Evolutionary conservation across 2,329 filamentous ascomycete genomes (phyloP).

Genomic region (Microdochium bolleyi): DNA sequence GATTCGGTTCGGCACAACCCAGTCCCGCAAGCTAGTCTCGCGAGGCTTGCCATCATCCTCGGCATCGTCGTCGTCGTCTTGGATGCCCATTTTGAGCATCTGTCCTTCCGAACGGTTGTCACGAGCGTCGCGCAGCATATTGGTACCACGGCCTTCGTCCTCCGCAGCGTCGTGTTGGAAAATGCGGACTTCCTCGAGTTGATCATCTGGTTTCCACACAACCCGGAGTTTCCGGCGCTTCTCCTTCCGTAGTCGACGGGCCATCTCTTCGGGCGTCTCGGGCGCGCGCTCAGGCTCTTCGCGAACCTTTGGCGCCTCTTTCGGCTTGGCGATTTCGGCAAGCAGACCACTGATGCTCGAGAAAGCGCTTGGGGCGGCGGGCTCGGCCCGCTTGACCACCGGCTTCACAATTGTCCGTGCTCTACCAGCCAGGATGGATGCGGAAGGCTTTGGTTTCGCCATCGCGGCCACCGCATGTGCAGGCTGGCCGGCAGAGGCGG

Average conservation of each 20-base stretch:
- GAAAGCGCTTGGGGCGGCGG: conserved; percentile 24
- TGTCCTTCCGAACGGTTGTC: conserved; percentile 69
- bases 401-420: conserved; percentile 34
- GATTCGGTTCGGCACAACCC: conserved; percentile 37
- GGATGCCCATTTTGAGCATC: conserved; percentile 50
- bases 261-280: conserved; percentile 61
- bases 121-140: conserved; percentile 62
- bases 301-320: conserved; percentile 35
- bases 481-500: conserved; percentile 8
- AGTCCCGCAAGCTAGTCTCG: conserved; percentile 43
- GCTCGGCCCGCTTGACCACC: conserved; percentile 26
- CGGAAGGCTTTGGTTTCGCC: conserved; percentile 16
- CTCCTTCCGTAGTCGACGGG: conserved; percentile 64
- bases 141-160: conserved; percentile 58
- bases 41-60: conserved; percentile 44
- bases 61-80: conserved; percentile 48
- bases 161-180: conserved; percentile 69
- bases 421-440: conserved; percentile 37
- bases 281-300: conserved; percentile 37
- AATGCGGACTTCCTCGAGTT: conserved; percentile 57
- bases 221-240: conserved; percentile 63
- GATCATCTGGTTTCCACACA: conserved; percentile 59
- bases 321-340: conserved; percentile 40
- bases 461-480: conserved; percentile 8
- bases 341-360: conserved; percentile 48